Evolutionary conservation across 2,329 filamentous ascomycete species (phyloP).

Genomic region (Nemania abortiva): DNA sequence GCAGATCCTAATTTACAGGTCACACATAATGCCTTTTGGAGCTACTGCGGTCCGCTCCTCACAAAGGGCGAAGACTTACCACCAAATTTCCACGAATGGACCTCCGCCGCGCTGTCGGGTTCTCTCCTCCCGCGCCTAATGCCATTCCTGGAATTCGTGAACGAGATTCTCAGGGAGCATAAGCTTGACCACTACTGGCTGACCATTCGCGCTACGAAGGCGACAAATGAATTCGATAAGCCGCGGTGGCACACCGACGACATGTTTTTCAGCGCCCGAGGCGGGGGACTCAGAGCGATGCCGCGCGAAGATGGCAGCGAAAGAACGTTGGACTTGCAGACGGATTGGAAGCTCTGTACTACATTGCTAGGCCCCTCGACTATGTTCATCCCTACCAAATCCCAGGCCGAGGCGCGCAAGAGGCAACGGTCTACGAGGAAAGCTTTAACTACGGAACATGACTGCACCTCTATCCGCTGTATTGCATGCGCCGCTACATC

Average conservation of each 20-base stretch:
- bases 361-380: slow-evolving; percentile 61
- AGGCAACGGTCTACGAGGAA: slow-evolving; percentile 50
- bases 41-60: slow-evolving; percentile 59
- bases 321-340: slow-evolving; percentile 44
- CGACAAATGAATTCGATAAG: slow-evolving; percentile 58
- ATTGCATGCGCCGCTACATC: slow-evolving; percentile 58
- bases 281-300: slow-evolving; percentile 37
- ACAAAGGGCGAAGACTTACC: slow-evolving; percentile 48
- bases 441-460: slow-evolving; percentile 51
- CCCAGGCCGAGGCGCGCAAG: slow-evolving; percentile 51
- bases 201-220: slow-evolving; percentile 60
- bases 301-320: slow-evolving; percentile 13
- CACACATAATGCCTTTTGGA: slow-evolving; percentile 56
- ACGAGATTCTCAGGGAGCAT: slow-evolving; percentile 53
- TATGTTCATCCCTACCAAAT: slow-evolving; percentile 55
- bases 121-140: slow-evolving; percentile 53
- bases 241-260: slow-evolving; percentile 65
- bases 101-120: slow-evolving; percentile 50
- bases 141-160: slow-evolving; percentile 57
- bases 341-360: slow-evolving; percentile 63
- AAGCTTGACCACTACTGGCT: slow-evolving; percentile 60
- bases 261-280: slow-evolving; percentile 55
- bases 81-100: slow-evolving; percentile 56
- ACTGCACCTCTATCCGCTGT: slow-evolving; percentile 58
- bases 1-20: slow-evolving; percentile 39